Percentiles rank a stretch among this genome's conserved stretches.
phyloP scores from a whole-genome alignment of 129 eudicot species.

The Heracleum sosnowskyi region DNA sequence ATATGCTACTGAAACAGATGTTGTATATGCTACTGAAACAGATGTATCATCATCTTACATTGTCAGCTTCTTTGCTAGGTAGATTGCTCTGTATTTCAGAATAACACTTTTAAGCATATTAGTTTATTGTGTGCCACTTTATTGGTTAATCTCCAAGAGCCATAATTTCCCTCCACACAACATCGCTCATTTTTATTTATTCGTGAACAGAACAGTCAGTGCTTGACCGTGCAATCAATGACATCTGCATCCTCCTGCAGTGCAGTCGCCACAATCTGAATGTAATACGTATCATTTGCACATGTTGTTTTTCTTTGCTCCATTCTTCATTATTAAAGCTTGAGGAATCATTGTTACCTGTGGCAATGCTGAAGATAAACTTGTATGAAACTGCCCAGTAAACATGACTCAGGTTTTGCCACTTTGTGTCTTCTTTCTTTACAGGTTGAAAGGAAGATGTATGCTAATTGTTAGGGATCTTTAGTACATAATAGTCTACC shows the following conservation, averaged over 20 bases:
- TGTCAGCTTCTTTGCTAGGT: background rate
- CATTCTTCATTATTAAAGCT: background rate
- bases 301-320: background rate
- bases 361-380: background rate
- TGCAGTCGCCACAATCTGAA: constrained; percentile 97
- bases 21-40: too few relatives aligned
- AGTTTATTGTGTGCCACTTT: background rate
- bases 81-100: background rate
- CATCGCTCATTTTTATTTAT: background rate
- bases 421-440: background rate
- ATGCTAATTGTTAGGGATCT: background rate
- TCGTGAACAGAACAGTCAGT: constrained; percentile 62
- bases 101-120: background rate
- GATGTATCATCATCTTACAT: too few relatives aligned
- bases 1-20: background rate
- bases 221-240: constrained; percentile 89
- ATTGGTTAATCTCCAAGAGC: background rate
- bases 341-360: background rate
- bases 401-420: too few relatives aligned
- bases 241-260: constrained; percentile 73
- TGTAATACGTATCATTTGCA: constrained; percentile 43
- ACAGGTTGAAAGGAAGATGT: background rate
- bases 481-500: background rate
- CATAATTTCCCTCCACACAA: background rate
- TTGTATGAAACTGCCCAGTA: background rate